These are phyloP conservation scores for Prosopis cineraria DNA, from an alignment of 306 rosid species.

Conservation along the genomic window DNA sequence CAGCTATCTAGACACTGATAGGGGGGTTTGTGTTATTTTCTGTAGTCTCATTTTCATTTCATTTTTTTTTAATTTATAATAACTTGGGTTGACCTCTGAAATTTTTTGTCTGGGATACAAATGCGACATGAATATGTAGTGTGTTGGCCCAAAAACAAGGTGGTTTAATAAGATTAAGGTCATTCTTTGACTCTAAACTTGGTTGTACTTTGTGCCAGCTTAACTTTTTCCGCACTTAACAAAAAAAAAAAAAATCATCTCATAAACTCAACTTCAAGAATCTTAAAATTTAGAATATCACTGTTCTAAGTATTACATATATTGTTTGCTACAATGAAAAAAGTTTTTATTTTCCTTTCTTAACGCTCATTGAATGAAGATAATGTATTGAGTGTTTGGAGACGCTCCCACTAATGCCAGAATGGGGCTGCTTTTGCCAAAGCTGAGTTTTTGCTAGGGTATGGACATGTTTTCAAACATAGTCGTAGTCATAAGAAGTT, in stretches of 20 bases:
- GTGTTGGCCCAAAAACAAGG: conserved; percentile 16
- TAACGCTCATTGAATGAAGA: no score
- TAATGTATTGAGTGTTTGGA: no score
- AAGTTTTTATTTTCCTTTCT: not conserved
- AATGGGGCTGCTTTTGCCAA: no score
- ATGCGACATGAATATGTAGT: conserved; percentile 28
- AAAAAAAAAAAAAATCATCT: not conserved
- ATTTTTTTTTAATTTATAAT: not conserved
- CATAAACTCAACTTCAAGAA: not conserved
- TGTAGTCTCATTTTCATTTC: conserved; percentile 14
- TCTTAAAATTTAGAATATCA: not conserved
- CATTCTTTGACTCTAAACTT: not conserved
- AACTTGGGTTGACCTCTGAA: conserved; percentile 29
- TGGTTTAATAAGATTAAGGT: conserved; percentile 19
- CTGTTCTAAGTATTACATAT: not conserved
- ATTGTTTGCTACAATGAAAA: not conserved
- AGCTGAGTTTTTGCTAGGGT: no score
- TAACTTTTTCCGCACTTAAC: not conserved
- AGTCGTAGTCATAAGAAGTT: no score
- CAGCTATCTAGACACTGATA: conserved; percentile 65
- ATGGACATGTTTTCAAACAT: no score
- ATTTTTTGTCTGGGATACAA: conserved; percentile 32
- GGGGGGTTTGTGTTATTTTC: conserved; percentile 1
- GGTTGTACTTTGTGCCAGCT: not conserved
- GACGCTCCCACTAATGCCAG: no score